Percentiles rank a stretch among this genome's conserved stretches.
Evolutionary conservation across 177 flowering plant species (phyloP).

Genomic region (Tripterygium wilfordii): DNA sequence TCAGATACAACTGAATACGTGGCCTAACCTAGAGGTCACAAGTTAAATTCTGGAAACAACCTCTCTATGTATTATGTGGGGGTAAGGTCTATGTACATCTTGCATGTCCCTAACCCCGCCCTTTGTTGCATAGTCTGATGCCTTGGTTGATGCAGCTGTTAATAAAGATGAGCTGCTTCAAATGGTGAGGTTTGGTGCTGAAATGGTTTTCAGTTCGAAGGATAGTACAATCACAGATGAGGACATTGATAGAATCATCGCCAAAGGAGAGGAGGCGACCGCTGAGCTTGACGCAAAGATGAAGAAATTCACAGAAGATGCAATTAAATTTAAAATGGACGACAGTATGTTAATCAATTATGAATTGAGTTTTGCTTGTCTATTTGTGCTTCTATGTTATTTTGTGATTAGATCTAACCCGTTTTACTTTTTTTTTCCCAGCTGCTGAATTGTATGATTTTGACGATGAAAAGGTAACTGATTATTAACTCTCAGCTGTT

Average conservation of each 20-base stretch:
- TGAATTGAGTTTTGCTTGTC: neutral
- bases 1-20: no score
- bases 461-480: slow-evolving; percentile 84
- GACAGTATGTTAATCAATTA: slow-evolving; percentile 58
- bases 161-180: slow-evolving; percentile 95
- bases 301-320: slow-evolving; percentile 99
- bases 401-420: neutral
- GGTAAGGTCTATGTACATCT: no score
- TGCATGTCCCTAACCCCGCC: no score
- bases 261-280: slow-evolving; percentile 99
- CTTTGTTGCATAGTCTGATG: neutral
- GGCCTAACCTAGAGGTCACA: no score
- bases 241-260: slow-evolving; percentile 97
- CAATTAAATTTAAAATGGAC: slow-evolving; percentile 98
- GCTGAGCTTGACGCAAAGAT: slow-evolving; percentile 99
- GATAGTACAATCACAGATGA: slow-evolving; percentile 99
- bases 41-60: no score
- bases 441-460: slow-evolving; percentile 95
- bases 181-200: slow-evolving; percentile 99
- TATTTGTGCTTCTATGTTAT: neutral
- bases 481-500: neutral
- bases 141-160: slow-evolving; percentile 56
- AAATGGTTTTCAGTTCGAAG: slow-evolving; percentile 98
- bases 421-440: slow-evolving; percentile 25
- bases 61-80: no score